Evolutionary conservation across 1,284 basidiomycete genomes (phyloP), one percentile per base, ranked within the genome.

Genomic region (Xerocomus minutiporus): DNA sequence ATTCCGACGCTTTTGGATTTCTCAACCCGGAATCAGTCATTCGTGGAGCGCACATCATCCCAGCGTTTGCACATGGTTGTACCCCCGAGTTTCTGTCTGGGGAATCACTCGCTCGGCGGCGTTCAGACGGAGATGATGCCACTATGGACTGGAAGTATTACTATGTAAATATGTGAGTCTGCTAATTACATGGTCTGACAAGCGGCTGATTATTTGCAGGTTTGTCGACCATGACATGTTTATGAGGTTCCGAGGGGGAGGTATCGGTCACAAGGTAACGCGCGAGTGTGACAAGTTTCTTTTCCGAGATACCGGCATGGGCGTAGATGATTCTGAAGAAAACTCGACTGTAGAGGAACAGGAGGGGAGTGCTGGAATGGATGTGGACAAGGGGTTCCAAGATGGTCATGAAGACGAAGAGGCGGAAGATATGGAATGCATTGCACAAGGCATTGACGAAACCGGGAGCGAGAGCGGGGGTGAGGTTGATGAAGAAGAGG

Each of bases 141-240:
- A 12, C 3, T 34, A 34, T 34, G 32, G 12, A 54, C 25, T 54
- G 32, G 32, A 32, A 43, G 4, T 54, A 47, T 7, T 43, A 51
- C 3, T 55, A 48, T 8, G 13, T 46, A 3, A 53, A 53, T 7
- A 49, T 52, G 50, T 49, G 26, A 34, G 47, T 49, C 35, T 17
- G 7, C 8, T 29, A 31, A 31, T 31, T 3, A 31, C 11, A 31
- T 28, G 28, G 31, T 12, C 31, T 31, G 31, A 31, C 11, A 31
- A 12, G 31, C 31, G 31, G 31, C 2, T 31, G 31, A 31, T 31
- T 8, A 15, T 20, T 3, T 17, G 9, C 15, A 53, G 48, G 29
- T 56, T 50, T 20, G 48, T 43, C 5, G 45, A 54, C n/a, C 6
- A 23, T 1, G 40, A 54, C 25, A 51, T 46, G 2, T 51, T 56